Conservation (phyloP, 176 grass and related monocot genomes). For the Oryza brachyantha region DNA sequence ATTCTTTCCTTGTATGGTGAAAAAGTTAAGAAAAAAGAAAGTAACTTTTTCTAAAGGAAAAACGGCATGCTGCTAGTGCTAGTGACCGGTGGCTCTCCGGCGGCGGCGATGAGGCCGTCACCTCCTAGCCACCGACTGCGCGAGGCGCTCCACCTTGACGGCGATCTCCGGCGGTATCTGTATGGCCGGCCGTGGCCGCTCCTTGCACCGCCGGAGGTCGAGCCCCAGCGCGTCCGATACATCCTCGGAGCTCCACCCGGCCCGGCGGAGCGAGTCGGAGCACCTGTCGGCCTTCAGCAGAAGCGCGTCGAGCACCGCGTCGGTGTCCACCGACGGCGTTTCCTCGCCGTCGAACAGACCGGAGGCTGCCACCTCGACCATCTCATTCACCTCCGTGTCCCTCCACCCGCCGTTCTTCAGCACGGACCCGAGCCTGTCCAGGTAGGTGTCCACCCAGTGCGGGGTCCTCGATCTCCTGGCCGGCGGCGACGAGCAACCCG, state of each 20-base stretch:
- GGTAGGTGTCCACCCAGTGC: slow-evolving; percentile 78
- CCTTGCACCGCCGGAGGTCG: slow-evolving; percentile 41
- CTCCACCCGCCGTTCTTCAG: slow-evolving; percentile 80
- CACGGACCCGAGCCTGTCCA: slow-evolving; percentile 64
- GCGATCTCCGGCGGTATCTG: slow-evolving; percentile 59
- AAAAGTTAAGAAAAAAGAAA: slow-evolving; percentile 36
- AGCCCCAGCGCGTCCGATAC: slow-evolving; percentile 72
- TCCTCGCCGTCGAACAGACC: slow-evolving; percentile 72
- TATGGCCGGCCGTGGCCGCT: slow-evolving; percentile 24
- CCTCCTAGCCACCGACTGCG: slow-evolving; percentile 33
- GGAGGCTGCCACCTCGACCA: slow-evolving; percentile 60
- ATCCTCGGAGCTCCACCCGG: slow-evolving; percentile 91
- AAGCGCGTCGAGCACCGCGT: slow-evolving; percentile 71
- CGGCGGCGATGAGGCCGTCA: slow-evolving; percentile 18
- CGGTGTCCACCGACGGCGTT: slow-evolving; percentile 32
- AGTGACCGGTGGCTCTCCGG: background rate
- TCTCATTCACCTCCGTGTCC: slow-evolving; percentile 81
- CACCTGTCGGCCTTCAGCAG: slow-evolving; percentile 69
- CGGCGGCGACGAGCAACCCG: slow-evolving; percentile 27
- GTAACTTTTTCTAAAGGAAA: slow-evolving; percentile 19
- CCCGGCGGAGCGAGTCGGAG: slow-evolving; percentile 75
- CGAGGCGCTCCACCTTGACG: slow-evolving; percentile 61
- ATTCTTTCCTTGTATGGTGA: slow-evolving; percentile 47
- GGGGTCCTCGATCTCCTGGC: slow-evolving; percentile 29
- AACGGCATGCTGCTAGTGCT: background rate